Conservation (phyloP, 306 rosid genomes). For the Cucurbita ficifolia region DNA sequence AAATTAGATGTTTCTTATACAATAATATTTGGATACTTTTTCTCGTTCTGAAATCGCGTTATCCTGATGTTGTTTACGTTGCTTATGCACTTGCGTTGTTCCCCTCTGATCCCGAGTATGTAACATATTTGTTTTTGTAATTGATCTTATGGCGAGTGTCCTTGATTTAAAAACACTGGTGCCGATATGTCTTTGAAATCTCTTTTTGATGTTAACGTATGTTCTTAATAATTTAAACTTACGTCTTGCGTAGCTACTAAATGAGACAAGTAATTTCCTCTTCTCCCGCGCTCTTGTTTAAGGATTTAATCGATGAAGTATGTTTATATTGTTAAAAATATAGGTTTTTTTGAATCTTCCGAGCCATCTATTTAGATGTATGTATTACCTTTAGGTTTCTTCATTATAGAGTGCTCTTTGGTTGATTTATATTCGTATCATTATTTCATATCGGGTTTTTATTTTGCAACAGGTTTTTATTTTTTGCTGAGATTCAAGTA, state of each 20-base stretch:
- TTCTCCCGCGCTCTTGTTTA: too few species aligned
- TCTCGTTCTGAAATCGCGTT: background rate
- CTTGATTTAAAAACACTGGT: background rate
- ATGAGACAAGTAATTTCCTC: background rate
- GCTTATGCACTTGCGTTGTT: background rate
- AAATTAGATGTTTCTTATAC: background rate
- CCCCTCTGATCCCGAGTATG: background rate
- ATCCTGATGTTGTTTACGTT: background rate
- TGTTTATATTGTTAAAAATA: background rate
- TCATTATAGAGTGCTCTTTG: too few species aligned
- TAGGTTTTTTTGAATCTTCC: background rate
- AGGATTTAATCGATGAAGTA: background rate
- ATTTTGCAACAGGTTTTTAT: background rate
- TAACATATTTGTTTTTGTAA: too few species aligned
- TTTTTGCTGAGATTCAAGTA: conserved; percentile 1
- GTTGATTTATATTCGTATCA: too few species aligned
- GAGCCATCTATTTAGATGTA: background rate
- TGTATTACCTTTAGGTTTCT: background rate
- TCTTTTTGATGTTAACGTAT: background rate
- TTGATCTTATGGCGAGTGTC: too few species aligned
- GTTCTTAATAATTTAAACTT: background rate
- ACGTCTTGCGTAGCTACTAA: background rate
- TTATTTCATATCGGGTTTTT: background rate
- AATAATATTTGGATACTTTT: background rate
- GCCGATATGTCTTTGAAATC: background rate